phyloP scores from a whole-genome alignment of 2,329 filamentous ascomycete genomes.

The Fusarium proliferatum region DNA sequence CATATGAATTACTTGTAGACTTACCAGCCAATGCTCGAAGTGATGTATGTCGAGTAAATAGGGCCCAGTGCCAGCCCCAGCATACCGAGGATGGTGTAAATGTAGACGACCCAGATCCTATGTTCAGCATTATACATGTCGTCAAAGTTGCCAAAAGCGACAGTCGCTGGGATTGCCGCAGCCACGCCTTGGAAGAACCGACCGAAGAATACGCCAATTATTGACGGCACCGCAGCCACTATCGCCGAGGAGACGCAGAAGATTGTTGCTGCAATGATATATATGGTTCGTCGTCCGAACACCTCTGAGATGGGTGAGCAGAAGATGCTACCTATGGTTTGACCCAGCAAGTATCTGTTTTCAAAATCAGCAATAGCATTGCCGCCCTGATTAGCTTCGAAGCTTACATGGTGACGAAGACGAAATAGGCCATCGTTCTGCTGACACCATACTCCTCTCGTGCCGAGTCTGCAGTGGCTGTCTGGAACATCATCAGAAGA shows the following conservation, averaged over 20 bases:
- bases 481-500: background rate
- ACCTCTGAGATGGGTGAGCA: background rate
- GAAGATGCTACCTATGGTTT: background rate
- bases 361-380: accelerated
- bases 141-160: background rate
- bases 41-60: constrained; percentile 5
- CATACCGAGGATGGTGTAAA: constrained; percentile 13
- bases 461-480: background rate
- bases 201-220: background rate
- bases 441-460: background rate
- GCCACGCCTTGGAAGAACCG: background rate
- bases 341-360: background rate
- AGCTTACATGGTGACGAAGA: background rate
- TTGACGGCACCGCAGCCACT: background rate
- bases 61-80: background rate
- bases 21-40: constrained; percentile 10
- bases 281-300: background rate
- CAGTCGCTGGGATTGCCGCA: background rate
- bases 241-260: background rate
- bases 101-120: constrained; percentile 15
- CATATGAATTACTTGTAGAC: accelerated
- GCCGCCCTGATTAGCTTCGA: accelerated
- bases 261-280: background rate
- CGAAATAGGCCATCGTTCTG: background rate
- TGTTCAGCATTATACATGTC: background rate